phyloP scores from a whole-genome alignment of 345 rosid species.

The Garcia nutans region DNA sequence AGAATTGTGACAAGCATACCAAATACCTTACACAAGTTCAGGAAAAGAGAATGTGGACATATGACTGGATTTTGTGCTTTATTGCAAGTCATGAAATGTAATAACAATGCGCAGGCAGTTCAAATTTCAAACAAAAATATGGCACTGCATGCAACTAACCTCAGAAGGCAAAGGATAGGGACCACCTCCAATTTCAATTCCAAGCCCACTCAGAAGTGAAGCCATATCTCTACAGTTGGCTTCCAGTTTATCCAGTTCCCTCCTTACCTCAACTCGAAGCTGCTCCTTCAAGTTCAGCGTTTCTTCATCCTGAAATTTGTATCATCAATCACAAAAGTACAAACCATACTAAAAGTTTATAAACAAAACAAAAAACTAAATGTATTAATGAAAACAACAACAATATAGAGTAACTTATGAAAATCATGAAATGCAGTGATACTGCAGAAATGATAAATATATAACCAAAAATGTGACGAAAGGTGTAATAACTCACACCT shows the following conservation, averaged over 20 bases:
- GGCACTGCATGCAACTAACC: conserved; percentile 17
- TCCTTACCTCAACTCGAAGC: conserved; percentile 16
- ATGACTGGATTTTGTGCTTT: background rate
- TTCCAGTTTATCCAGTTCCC: conserved; percentile 16
- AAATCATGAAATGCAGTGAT: background rate
- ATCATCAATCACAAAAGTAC: background rate
- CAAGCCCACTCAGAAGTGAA: conserved; percentile 22
- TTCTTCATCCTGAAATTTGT: conserved; percentile 18
- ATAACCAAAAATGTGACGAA: background rate
- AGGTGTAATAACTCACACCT: conserved; percentile 2
- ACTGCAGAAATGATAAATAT: background rate
- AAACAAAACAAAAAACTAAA: background rate
- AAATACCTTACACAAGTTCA: background rate
- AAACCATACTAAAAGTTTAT: background rate
- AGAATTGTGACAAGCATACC: background rate
- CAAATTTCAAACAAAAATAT: background rate
- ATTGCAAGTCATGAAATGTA: background rate
- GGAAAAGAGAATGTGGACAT: background rate
- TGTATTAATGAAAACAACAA: background rate
- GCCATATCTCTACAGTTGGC: conserved; percentile 16
- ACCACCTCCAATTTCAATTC: conserved; percentile 15
- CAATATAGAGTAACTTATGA: background rate
- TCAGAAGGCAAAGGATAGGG: conserved; percentile 5
- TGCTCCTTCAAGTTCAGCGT: conserved; percentile 17
- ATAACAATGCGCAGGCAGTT: background rate